Percentiles rank a stretch among this genome's conserved stretches.
phyloP scores from a whole-genome alignment of 2,329 filamentous ascomycete species.

The Paecilomyces niveus region DNA sequence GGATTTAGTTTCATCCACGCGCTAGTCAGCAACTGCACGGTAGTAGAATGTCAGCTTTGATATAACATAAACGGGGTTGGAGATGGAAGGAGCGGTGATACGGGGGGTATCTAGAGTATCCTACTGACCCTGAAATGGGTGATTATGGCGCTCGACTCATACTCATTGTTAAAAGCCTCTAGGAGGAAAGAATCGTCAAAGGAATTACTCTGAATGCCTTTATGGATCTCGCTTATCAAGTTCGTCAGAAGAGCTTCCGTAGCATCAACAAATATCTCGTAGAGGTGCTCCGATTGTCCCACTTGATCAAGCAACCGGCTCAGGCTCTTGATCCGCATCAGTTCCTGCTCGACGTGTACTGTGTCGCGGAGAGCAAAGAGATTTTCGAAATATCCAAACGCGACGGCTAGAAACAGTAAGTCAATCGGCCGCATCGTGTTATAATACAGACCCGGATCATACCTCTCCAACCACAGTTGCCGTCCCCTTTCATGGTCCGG shows the following conservation, averaged over 20 bases:
- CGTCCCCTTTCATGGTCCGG: constrained; percentile 81
- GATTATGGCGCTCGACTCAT: constrained; percentile 66
- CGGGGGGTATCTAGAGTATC: background rate
- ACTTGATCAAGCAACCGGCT: constrained; percentile 62
- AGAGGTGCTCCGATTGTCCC: constrained; percentile 62
- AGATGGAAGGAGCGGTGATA: background rate
- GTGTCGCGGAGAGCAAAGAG: constrained; percentile 62
- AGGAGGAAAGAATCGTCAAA: constrained; percentile 53
- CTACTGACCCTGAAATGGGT: constrained; percentile 64
- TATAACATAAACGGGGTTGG: background rate
- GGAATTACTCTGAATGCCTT: constrained; percentile 48
- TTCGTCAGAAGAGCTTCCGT: constrained; percentile 61
- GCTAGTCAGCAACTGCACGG: constrained; percentile 66
- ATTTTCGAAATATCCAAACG: constrained; percentile 87
- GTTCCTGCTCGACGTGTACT: constrained; percentile 61
- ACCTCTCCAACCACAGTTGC: constrained; percentile 98
- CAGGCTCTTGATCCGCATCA: constrained; percentile 63
- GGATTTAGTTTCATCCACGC: constrained; percentile 74
- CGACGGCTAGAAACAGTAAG: constrained; percentile 59
- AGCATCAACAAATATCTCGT: constrained; percentile 77
- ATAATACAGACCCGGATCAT: constrained; percentile 34
- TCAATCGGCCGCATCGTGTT: constrained; percentile 6
- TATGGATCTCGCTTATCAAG: constrained; percentile 51
- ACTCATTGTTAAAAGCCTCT: constrained; percentile 66
- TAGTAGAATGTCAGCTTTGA: background rate